Conservation (phyloP, 495 filamentous ascomycete species). For the Xylaria venustula region DNA sequence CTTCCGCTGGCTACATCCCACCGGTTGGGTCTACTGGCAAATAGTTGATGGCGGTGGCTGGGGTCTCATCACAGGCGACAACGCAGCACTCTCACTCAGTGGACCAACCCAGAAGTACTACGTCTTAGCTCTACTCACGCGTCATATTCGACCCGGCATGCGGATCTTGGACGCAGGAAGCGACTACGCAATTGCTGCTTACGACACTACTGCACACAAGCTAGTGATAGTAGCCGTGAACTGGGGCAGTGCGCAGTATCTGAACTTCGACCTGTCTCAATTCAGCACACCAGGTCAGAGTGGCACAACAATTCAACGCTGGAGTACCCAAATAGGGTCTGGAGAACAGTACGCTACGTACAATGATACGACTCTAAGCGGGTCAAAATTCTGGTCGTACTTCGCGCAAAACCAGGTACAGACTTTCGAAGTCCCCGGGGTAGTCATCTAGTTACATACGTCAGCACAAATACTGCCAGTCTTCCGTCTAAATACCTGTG, state of each 20-base stretch:
- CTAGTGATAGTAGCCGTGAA: conserved; percentile 39
- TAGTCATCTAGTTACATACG: conserved; percentile 12
- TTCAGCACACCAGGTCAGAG: conserved; percentile 25
- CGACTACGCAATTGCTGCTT: conserved; percentile 35
- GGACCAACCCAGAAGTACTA: conserved; percentile 35
- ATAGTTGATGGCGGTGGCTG: conserved; percentile 35
- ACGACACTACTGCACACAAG: conserved; percentile 28
- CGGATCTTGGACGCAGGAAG: conserved; percentile 32
- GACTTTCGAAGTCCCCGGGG: conserved; percentile 29
- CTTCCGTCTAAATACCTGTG: too few species aligned
- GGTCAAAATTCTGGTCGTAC: conserved; percentile 26
- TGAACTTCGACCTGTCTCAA: conserved; percentile 35
- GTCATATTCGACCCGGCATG: conserved; percentile 37
- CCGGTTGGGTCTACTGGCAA: conserved; percentile 44
- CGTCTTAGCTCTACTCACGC: conserved; percentile 35
- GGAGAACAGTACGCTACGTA: conserved; percentile 32
- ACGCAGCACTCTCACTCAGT: conserved; percentile 25
- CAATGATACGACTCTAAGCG: conserved; percentile 5
- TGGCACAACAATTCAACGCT: conserved; percentile 31
- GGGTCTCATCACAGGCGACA: conserved; percentile 35
- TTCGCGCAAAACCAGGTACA: conserved; percentile 29
- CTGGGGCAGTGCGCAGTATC: conserved; percentile 33
- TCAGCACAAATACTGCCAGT: too few species aligned
- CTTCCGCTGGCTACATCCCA: conserved; percentile 36
- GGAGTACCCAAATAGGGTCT: conserved; percentile 31